Base-by-base conservation (phyloP, 371 early-diverging fungal species). In the Mucor mucedo region DNA sequence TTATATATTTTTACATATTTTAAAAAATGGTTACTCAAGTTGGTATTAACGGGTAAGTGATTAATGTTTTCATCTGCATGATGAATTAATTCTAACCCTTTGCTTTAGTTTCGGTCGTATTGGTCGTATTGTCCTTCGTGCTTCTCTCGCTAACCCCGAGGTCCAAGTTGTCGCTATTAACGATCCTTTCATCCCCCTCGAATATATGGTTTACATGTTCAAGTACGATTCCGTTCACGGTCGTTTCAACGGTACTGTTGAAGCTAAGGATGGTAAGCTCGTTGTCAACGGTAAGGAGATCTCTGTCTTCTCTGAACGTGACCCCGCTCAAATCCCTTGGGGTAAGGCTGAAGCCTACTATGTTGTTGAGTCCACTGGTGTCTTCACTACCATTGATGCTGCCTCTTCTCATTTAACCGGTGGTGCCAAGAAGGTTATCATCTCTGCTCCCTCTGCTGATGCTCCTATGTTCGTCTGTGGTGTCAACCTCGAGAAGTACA, bases 221-320 rank as follows among this genome's bases (percentile, higher is more conserved):
- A 94, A 96, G 87, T 97, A 97, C 79, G 99, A 99, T 87, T 93
- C 98, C 49, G 96, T 96, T 68, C 99, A 98, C 88, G 98, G 98
- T 59, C 89, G 87, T 60, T 93, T 89, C 90, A 89, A 90, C 69
- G 94, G 93, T 60, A 80, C 82, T 21, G 90, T 96, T 60, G 78
- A 83, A 73, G 71, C 78, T 73, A 88, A 95, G 85, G 86, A 89
- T 66, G 91, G 91, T 70, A 90, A 91, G 83, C 87, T 98, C 21
- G 68, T 93, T 60, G 91, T 96, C 52, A 91, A 96, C 80, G 96
- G 96, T 70, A 75, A 89, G 65, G 62, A 76, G 56, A 93, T 98
- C 77, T 55, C 76, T 50, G 89, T 98, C 71, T 88, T 84, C 80
- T 72, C 82, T 72, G 85, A 84, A 77, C 84, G 84, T 27, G 77